phyloP scores from a whole-genome alignment of 352 stramenopile species.

The Globisporangium emineosum region DNA sequence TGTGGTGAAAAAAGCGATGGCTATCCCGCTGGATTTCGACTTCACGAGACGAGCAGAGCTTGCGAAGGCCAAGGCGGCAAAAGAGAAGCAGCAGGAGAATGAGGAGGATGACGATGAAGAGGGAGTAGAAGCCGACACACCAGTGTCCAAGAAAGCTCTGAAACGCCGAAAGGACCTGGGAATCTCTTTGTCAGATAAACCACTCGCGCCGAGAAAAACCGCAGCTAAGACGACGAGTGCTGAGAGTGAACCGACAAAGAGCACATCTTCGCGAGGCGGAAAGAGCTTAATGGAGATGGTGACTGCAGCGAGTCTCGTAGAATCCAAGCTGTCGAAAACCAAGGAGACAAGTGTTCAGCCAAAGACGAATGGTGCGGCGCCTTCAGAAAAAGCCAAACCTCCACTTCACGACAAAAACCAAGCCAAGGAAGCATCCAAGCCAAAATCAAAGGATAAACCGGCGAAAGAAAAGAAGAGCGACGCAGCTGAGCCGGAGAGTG shows the following conservation, averaged over 20 bases:
- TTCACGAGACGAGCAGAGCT: slow-evolving; percentile 45
- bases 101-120: slow-evolving; percentile 11
- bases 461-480: background rate
- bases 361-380: background rate
- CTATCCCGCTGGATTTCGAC: slow-evolving; percentile 38
- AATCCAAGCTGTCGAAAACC: slow-evolving; percentile 10
- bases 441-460: background rate
- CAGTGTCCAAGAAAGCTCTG: slow-evolving; percentile 17
- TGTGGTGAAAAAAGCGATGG: slow-evolving; percentile 25
- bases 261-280: background rate
- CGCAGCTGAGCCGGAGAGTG: slow-evolving; percentile 7
- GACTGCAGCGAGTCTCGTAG: slow-evolving; percentile 8
- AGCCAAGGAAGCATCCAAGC: background rate
- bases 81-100: slow-evolving; percentile 23
- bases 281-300: slow-evolving; percentile 24
- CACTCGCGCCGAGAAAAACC: background rate
- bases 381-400: background rate
- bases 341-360: slow-evolving; percentile 4
- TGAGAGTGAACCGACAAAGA: background rate
- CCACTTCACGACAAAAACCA: background rate
- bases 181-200: slow-evolving; percentile 3
- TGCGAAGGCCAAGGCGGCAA: slow-evolving; percentile 25
- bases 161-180: slow-evolving; percentile 23
- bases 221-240: background rate
- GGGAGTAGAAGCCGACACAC: slow-evolving; percentile 11